Conservation (phyloP, 2,329 filamentous ascomycete species). For the Penicillium paneum region DNA sequence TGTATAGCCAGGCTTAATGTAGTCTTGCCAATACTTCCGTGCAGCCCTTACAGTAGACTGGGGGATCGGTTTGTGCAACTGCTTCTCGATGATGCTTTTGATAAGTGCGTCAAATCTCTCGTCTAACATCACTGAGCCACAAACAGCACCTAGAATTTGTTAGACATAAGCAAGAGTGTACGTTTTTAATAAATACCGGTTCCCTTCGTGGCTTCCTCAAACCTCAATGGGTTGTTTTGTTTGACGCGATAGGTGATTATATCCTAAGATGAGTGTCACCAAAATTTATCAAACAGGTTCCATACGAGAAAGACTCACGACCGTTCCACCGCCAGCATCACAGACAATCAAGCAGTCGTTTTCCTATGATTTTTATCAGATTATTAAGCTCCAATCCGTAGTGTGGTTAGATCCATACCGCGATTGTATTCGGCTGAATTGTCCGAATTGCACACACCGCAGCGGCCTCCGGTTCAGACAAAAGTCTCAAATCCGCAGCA, state of each 20-base stretch:
- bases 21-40: slow-evolving; percentile 30
- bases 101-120: slow-evolving; percentile 27
- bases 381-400: not conserved
- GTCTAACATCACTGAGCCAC: slow-evolving; percentile 34
- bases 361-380: slow-evolving; percentile 12
- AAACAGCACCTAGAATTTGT: slow-evolving; percentile 24
- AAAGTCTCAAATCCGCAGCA: slow-evolving; percentile 3
- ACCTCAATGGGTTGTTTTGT: slow-evolving; percentile 20
- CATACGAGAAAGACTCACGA: slow-evolving; percentile 17
- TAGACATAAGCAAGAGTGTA: not conserved
- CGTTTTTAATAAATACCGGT: slow-evolving; percentile 16
- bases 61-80: slow-evolving; percentile 27
- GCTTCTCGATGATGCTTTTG: slow-evolving; percentile 24
- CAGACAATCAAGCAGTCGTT: slow-evolving; percentile 36
- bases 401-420: slow-evolving; percentile 8
- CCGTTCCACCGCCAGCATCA: slow-evolving; percentile 41
- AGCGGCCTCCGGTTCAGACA: slow-evolving; percentile 33
- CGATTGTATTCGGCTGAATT: slow-evolving; percentile 27
- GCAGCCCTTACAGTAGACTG: slow-evolving; percentile 26
- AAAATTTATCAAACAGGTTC: not conserved
- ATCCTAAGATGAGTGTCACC: slow-evolving; percentile 19
- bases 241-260: slow-evolving; percentile 33
- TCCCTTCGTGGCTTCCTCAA: slow-evolving; percentile 29
- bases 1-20: slow-evolving; percentile 26
- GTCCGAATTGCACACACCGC: slow-evolving; percentile 31